Base-by-base conservation (phyloP, 2,329 filamentous ascomycete species). In the Didymella arachidicola region DNA sequence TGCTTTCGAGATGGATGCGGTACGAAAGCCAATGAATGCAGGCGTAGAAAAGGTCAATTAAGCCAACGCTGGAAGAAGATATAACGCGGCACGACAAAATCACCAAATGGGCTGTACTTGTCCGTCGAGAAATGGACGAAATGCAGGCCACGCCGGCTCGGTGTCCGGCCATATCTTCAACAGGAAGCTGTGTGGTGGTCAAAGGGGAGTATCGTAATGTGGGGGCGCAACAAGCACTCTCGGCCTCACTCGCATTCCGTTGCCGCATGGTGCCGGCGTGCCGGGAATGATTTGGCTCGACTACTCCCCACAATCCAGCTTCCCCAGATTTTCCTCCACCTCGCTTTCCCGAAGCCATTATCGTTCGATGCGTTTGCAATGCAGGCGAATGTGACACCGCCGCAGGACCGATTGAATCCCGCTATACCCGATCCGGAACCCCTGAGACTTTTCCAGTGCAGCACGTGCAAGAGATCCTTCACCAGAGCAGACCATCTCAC, bases 401-500 rank as follows among this genome's bases (percentile, higher is more conserved):
- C 50, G 5, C 61, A 58, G 26, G 48, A 36, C 4, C 62, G 57
- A 47, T 30, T 25, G 16, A 18, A 30, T 10, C 50, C 57, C 32
- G 50, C 66, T 44, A 60, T 57, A 38, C 59, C 66, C 18, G 65
- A 69, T 51, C 34, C 58, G 45, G 66, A 68, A 47, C 53, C 63
- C 2, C 61, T 64, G 34, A 66, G 71, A 25, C 65, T 71, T 26
- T 84, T 82, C 65, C 80, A 82, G 65, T 85, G 83, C 64, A 81
- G 81, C 59, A 81, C 81, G 51, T 85, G 83, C 69, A 78, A 79
- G 59, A 82, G 81, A 48, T 80, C 77, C 52, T 85, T 84, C 69
- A 81, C 80, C 11, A 77, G 83, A 27, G 78, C 82, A 4, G 83
- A 85, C 67, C 82, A 85, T 70, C 74, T 85, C 25, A 80, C 79